Evolutionary conservation across 805 yeast species (phyloP).

Genomic region (Komagataella pastoris): DNA sequence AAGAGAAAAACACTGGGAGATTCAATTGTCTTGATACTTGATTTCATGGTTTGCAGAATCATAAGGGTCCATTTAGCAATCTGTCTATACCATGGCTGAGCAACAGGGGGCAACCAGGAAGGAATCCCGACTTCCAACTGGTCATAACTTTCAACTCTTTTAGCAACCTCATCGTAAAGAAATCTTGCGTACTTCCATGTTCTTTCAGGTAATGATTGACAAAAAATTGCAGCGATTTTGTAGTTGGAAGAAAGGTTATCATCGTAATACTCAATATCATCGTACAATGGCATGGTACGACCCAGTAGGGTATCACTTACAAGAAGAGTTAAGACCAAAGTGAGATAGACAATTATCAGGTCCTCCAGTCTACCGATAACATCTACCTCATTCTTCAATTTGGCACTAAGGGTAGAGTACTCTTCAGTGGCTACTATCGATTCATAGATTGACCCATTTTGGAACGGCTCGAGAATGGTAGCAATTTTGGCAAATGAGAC

Average conservation of each 20-base stretch:
- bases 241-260: constrained; percentile 17
- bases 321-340: constrained; percentile 7
- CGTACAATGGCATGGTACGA: constrained; percentile 26
- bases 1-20: not conserved
- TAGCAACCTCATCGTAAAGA: constrained; percentile 14
- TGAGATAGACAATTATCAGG: constrained; percentile 10
- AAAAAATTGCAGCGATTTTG: constrained; percentile 19
- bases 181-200: constrained; percentile 4
- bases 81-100: not conserved
- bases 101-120: not conserved
- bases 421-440: not conserved
- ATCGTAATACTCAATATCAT: constrained; percentile 36
- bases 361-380: constrained; percentile 8
- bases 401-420: not conserved
- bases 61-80: not conserved
- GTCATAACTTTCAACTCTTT: not conserved
- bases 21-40: constrained; percentile 6
- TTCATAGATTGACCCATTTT: not conserved
- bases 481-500: not conserved
- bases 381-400: constrained; percentile 1
- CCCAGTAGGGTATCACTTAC: constrained; percentile 18
- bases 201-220: constrained; percentile 25
- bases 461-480: not conserved
- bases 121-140: not conserved
- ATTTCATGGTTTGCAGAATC: constrained; percentile 5